These are phyloP conservation scores for Lagenaria siceraria DNA, from an alignment of 306 rosid genomes.

Conservation along the genomic window DNA sequence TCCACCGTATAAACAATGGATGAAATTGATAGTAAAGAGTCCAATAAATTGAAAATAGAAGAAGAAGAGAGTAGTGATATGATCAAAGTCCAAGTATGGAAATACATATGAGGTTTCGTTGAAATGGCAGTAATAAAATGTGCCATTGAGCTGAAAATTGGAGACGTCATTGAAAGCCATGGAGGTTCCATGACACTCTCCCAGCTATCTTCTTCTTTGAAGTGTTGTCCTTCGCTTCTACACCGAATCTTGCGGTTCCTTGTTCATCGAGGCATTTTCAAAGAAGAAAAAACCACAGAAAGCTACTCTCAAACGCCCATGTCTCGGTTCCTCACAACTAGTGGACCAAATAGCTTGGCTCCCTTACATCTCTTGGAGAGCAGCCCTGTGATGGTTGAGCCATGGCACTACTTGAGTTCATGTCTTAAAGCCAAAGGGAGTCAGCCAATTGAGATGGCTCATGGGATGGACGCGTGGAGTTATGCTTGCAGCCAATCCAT, in stretches of 20 bases:
- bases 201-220: neutral
- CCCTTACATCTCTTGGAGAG: neutral
- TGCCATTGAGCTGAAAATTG: constrained; percentile 34
- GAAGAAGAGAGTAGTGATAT: neutral
- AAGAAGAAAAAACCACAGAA: neutral
- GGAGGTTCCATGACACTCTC: neutral
- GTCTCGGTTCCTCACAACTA: constrained; percentile 11
- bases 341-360: constrained; percentile 14
- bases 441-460: constrained; percentile 16
- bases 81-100: neutral
- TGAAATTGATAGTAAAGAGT: neutral
- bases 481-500: constrained; percentile 15
- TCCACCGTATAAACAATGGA: neutral
- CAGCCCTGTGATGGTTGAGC: constrained; percentile 13
- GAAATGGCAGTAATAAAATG: neutral
- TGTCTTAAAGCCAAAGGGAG: neutral
- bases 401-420: constrained; percentile 20
- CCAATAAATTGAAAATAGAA: neutral
- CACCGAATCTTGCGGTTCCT: neutral
- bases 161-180: constrained; percentile 16
- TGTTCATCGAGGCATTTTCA: constrained; percentile 15
- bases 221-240: constrained; percentile 6
- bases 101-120: neutral
- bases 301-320: constrained; percentile 22
- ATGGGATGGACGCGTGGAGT: constrained; percentile 47